Evolutionary conservation across 2,329 filamentous ascomycete species (phyloP).

Genomic region (Fusarium succisae): DNA sequence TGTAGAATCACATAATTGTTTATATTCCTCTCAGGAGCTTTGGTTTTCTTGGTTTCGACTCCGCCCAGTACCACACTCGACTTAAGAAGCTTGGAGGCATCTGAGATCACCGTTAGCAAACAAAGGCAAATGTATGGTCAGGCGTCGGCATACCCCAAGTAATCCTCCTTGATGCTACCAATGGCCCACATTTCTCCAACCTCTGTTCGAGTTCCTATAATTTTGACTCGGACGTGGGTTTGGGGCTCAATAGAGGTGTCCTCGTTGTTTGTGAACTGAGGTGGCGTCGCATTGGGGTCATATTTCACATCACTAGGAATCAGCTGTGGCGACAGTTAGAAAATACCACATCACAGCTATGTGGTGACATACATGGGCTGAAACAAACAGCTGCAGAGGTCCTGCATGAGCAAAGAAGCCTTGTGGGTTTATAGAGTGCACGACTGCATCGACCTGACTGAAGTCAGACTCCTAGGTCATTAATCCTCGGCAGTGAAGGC

Average conservation of each 20-base stretch:
- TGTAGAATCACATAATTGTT: neutral
- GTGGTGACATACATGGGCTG: constrained; percentile 73
- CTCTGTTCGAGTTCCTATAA: constrained; percentile 92
- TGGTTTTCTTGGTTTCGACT: constrained; percentile 21
- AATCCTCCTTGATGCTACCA: constrained; percentile 92
- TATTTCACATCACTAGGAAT: constrained; percentile 93
- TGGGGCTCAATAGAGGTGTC: constrained; percentile 94
- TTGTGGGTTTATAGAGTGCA: constrained; percentile 88
- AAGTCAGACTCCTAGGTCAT: constrained; percentile 43
- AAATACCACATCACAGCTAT: neutral
- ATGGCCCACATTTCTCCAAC: constrained; percentile 97
- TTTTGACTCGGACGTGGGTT: constrained; percentile 91
- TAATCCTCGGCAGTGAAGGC: constrained; percentile 23
- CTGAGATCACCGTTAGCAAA: constrained; percentile 34
- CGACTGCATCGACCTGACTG: constrained; percentile 87
- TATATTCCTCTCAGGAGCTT: constrained; percentile 2
- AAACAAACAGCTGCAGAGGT: constrained; percentile 81
- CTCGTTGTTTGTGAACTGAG: constrained; percentile 94
- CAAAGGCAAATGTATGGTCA: neutral
- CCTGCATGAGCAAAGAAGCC: constrained; percentile 91
- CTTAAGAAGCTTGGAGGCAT: constrained; percentile 44
- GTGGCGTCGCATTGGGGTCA: constrained; percentile 95
- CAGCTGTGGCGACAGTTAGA: constrained; percentile 63
- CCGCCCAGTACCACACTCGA: constrained; percentile 20
- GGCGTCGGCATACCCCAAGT: constrained; percentile 64